Conservation (phyloP, 2,329 filamentous ascomycete species). For the Cladosporium sp. region DNA sequence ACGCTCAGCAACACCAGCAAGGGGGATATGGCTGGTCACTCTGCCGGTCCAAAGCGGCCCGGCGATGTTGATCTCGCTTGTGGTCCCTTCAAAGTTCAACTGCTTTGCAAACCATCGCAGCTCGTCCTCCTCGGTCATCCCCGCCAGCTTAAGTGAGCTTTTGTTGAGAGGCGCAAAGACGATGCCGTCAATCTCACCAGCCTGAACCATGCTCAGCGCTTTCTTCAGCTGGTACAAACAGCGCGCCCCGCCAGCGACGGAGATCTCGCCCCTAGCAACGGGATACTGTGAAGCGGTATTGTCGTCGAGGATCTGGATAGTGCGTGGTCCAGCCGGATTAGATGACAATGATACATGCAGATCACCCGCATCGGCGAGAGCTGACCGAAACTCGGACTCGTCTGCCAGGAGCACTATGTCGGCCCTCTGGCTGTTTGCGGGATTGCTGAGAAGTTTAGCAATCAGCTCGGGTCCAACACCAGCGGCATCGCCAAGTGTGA, state of each 20-base stretch:
- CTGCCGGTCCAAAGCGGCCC: slow-evolving; percentile 12
- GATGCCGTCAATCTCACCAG: slow-evolving; percentile 12
- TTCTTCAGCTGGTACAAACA: slow-evolving; percentile 13
- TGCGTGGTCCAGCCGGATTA: no score
- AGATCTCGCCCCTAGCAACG: background rate
- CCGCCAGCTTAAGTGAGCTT: slow-evolving; percentile 16
- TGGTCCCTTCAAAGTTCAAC: slow-evolving; percentile 9
- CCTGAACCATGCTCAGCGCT: slow-evolving; percentile 5
- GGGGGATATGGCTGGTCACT: slow-evolving; percentile 13
- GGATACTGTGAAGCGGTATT: no score
- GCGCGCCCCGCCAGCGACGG: slow-evolving; percentile 5
- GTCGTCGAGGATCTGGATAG: no score
- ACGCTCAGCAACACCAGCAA: slow-evolving; percentile 11
- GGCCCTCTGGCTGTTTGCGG: no score
- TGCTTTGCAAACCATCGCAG: slow-evolving; percentile 16
- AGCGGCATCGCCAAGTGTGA: no score
- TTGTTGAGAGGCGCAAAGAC: slow-evolving; percentile 16
- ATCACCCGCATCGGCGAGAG: no score
- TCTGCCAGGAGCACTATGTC: no score
- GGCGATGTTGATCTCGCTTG: slow-evolving; percentile 16
- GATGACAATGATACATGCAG: no score
- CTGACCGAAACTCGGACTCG: no score
- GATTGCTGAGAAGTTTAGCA: no score
- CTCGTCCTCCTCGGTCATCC: slow-evolving; percentile 15
- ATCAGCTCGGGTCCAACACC: no score